These are phyloP conservation scores for Coprinopsis cinerea DNA, from an alignment of 768 basidiomycete genomes.

Conservation along the genomic window DNA sequence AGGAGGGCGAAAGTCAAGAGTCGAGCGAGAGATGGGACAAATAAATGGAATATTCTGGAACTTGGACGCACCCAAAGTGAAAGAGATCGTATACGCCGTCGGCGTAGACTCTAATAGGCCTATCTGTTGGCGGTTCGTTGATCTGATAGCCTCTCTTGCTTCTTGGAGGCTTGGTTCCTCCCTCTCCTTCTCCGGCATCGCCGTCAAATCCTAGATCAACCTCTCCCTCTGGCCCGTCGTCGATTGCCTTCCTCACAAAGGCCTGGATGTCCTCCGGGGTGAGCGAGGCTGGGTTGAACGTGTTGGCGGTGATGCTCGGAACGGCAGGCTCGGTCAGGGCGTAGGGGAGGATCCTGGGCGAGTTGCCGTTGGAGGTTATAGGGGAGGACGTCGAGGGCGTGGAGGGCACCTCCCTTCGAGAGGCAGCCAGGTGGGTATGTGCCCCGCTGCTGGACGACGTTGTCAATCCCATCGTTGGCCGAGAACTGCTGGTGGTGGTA, in stretches of 20 bases:
- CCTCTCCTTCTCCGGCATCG: background rate
- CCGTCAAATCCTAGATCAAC: slow-evolving; percentile 9
- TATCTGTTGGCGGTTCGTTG: slow-evolving; percentile 71
- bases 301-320: slow-evolving; percentile 27
- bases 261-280: slow-evolving; percentile 73
- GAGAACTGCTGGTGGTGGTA: slow-evolving; percentile 9
- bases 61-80: slow-evolving; percentile 86
- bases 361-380: slow-evolving; percentile 5
- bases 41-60: too few relatives aligned
- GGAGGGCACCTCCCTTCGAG: slow-evolving; percentile 21
- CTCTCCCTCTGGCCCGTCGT: slow-evolving; percentile 53
- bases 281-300: slow-evolving; percentile 62
- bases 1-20: background rate
- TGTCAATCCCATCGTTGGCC: slow-evolving; percentile 40
- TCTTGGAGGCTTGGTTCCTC: slow-evolving; percentile 4
- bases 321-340: slow-evolving; percentile 34
- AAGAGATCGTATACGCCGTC: slow-evolving; percentile 98
- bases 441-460: background rate
- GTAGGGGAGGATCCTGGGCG: slow-evolving; percentile 3
- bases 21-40: background rate
- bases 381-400: slow-evolving; percentile 30
- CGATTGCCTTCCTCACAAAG: slow-evolving; percentile 72
- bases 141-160: slow-evolving; percentile 55
- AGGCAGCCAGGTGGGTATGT: background rate
- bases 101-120: slow-evolving; percentile 88